A percentile compares a stretch with the other conserved stretches of the same genome.
These are phyloP conservation scores for Hypericum perforatum DNA, from an alignment of 345 rosid species.

Conservation along the genomic window DNA sequence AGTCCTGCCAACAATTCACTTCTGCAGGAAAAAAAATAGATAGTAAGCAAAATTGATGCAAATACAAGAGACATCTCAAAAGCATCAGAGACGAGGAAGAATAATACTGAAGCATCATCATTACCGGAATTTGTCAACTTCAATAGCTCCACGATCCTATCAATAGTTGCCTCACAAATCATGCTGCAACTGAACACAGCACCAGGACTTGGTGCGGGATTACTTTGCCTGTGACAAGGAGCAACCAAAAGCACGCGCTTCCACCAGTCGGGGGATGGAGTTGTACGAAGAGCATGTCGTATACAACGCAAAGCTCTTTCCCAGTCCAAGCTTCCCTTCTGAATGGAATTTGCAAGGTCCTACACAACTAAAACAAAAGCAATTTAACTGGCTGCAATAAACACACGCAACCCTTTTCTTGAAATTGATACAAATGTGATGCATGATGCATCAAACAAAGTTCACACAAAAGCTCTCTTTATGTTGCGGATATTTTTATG, in stretches of 20 bases:
- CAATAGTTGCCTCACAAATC: conserved; percentile 91
- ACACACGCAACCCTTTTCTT: too few relatives aligned
- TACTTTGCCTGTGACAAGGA: conserved; percentile 60
- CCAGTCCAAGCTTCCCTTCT: conserved; percentile 96
- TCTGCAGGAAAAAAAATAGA: conserved; percentile 38
- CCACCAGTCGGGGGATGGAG: conserved; percentile 99
- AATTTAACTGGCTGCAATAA: not conserved
- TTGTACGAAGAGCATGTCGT: conserved; percentile 85
- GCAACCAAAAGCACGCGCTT: conserved; percentile 94
- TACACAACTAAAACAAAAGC: conserved; percentile 18
- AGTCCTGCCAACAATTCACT: conserved; percentile 93
- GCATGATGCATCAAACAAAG: too few relatives aligned
- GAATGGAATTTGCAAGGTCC: conserved; percentile 90
- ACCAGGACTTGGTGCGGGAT: conserved; percentile 81
- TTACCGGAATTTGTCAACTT: conserved; percentile 91
- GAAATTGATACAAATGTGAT: too few relatives aligned
- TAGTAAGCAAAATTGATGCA: not conserved
- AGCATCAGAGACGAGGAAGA: not conserved
- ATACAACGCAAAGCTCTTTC: conserved; percentile 97
- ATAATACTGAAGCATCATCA: conserved; percentile 10
- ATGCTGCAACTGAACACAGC: conserved; percentile 87
- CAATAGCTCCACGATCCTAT: conserved; percentile 83
- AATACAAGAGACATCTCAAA: not conserved
- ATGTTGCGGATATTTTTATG: too few relatives aligned
- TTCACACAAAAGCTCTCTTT: too few relatives aligned